A percentile compares a stretch with the other conserved stretches of the same genome.
Conservation (phyloP, 306 rosid genomes). For the Carpinus viminea region DNA sequence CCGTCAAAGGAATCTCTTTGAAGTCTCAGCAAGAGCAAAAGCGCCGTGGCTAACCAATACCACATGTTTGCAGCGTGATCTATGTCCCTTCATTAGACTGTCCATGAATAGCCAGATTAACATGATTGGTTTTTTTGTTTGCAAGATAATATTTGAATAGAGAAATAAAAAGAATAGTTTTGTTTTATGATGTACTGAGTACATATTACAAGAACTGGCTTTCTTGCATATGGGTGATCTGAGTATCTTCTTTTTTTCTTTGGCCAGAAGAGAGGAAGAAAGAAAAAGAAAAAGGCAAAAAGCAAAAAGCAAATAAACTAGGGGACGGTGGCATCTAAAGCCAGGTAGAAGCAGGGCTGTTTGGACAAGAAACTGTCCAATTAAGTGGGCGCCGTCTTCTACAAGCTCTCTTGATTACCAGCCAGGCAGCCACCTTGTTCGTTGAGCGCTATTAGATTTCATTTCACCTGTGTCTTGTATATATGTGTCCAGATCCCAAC, state of each 20-base stretch:
- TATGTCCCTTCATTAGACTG: slow-evolving; percentile 6
- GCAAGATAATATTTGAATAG: not conserved
- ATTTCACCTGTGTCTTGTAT: not conserved
- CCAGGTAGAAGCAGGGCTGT: not conserved
- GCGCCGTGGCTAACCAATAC: slow-evolving; percentile 30
- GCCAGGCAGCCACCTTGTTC: not conserved
- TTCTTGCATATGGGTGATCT: not conserved
- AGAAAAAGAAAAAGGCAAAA: not conserved
- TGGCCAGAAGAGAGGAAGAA: slow-evolving; percentile 9
- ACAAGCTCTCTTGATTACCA: not conserved
- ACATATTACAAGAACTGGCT: not conserved
- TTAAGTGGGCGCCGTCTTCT: not conserved
- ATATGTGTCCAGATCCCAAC: not conserved
- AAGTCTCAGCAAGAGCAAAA: slow-evolving; percentile 20
- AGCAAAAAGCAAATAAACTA: slow-evolving; percentile 1
- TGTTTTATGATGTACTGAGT: not conserved
- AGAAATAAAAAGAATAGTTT: not conserved
- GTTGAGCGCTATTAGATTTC: not conserved
- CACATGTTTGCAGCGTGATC: not conserved
- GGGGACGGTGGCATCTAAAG: slow-evolving; percentile 1
- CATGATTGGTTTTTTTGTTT: not conserved
- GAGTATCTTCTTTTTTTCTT: not conserved
- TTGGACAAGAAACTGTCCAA: not conserved
- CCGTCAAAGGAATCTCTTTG: slow-evolving; percentile 9
- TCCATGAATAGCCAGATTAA: slow-evolving; percentile 17